A percentile compares a stretch with the other conserved stretches of the same genome.
Evolutionary conservation across 768 basidiomycete genomes (phyloP).

Genomic region (Trametes cinnabarina): DNA sequence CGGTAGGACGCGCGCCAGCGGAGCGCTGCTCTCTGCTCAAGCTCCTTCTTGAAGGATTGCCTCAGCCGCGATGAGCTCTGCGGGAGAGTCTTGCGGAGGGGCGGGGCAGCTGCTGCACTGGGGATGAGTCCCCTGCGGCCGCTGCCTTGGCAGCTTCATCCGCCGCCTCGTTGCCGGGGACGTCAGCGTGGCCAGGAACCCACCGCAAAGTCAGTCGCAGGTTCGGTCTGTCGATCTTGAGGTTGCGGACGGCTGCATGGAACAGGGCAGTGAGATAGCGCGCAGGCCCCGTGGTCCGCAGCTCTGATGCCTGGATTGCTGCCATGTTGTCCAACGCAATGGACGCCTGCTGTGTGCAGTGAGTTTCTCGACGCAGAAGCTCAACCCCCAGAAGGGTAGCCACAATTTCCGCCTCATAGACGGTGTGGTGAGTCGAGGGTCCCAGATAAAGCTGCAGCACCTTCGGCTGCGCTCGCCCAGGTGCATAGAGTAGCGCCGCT

Average conservation of each 20-base stretch:
- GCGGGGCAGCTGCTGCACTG: not conserved
- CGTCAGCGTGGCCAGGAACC: conserved; percentile 13
- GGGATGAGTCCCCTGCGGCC: not conserved
- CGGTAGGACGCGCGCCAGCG: conserved; percentile 2
- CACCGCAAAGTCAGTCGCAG: conserved; percentile 9
- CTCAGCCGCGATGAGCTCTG: not conserved
- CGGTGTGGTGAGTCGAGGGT: conserved; percentile 23
- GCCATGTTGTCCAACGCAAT: conserved; percentile 12
- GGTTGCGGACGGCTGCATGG: not conserved
- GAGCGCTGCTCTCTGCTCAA: not conserved
- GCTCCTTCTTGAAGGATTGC: not conserved
- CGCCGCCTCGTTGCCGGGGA: conserved; percentile 16
- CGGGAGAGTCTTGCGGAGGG: conserved; percentile 13
- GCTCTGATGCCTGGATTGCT: not conserved
- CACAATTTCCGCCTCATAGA: conserved; percentile 33
- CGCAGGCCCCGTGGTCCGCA: not conserved
- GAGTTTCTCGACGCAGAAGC: conserved; percentile 19
- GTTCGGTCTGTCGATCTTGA: not conserved
- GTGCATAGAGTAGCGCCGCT: conserved; percentile 26
- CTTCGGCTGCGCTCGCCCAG: not conserved
- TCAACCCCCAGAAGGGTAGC: conserved; percentile 28
- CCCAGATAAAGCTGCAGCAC: conserved; percentile 24
- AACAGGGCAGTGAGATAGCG: conserved; percentile 12
- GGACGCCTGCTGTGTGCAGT: not conserved
- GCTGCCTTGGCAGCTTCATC: conserved; percentile 17